phyloP scores from a whole-genome alignment of 495 filamentous ascomycete species.

The Penicillium diatomitis region DNA sequence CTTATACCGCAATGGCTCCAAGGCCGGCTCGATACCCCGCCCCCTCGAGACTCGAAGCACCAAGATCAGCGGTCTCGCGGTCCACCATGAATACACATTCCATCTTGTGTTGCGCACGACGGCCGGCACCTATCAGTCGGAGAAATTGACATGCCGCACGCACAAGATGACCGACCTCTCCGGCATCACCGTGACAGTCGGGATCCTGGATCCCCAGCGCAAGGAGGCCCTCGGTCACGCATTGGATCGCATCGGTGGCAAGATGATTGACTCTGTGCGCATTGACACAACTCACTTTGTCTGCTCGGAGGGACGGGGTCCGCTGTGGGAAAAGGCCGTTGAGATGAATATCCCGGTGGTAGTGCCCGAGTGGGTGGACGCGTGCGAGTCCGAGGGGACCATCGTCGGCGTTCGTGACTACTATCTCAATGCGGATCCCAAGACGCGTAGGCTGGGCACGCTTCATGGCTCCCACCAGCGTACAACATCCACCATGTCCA shows the following conservation, averaged over 20 bases:
- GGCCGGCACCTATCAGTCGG: constrained; percentile 77
- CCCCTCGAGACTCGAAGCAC: constrained; percentile 80
- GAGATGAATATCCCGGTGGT: constrained; percentile 99
- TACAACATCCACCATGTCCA: constrained; percentile 27
- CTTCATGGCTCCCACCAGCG: constrained; percentile 34
- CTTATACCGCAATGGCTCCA: constrained; percentile 89
- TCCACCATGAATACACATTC: constrained; percentile 93
- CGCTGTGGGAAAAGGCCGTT: constrained; percentile 87
- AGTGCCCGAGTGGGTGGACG: constrained; percentile 93
- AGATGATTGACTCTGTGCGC: constrained; percentile 79
- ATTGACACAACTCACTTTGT: constrained; percentile 99
- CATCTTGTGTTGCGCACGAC: constrained; percentile 83
- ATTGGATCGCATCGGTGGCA: constrained; percentile 83
- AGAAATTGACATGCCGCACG: constrained; percentile 77
- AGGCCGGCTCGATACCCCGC: constrained; percentile 86
- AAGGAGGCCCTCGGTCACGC: constrained; percentile 65
- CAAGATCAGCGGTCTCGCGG: constrained; percentile 93
- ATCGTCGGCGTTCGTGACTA: constrained; percentile 93
- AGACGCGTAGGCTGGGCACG: constrained; percentile 48
- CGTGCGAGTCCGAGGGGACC: constrained; percentile 85
- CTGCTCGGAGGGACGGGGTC: constrained; percentile 86
- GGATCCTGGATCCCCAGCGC: constrained; percentile 66
- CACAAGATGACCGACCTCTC: constrained; percentile 99
- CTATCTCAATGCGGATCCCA: constrained; percentile 83
- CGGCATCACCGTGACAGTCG: constrained; percentile 91